Conservation (phyloP, 176 grass and related monocot genomes). For the Leersia perrieri region DNA sequence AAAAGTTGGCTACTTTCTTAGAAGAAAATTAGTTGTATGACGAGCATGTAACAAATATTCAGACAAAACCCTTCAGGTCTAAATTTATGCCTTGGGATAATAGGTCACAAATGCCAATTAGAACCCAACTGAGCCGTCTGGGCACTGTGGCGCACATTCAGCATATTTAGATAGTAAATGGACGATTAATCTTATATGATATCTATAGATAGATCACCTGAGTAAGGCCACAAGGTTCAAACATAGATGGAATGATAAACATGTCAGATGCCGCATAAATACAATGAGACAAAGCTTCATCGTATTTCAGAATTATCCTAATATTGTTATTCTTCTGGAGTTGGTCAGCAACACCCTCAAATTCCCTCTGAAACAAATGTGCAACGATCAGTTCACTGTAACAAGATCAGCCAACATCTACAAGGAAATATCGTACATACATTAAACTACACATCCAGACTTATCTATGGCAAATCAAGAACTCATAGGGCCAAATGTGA, state of each 20-base stretch:
- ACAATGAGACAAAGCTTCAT: conserved; percentile 64
- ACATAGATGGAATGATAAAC: conserved; percentile 64
- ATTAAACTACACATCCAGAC: not conserved
- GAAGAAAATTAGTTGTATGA: not conserved
- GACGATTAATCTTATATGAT: not conserved
- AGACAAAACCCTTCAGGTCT: not conserved
- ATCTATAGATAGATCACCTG: conserved; percentile 34
- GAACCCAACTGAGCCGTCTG: not conserved
- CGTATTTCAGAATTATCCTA: conserved; percentile 60
- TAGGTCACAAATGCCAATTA: not conserved
- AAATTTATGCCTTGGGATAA: not conserved
- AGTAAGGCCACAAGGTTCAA: conserved; percentile 70
- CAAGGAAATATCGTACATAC: not conserved
- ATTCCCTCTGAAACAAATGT: conserved; percentile 47
- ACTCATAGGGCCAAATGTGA: not conserved
- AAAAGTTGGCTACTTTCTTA: not conserved
- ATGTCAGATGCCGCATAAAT: conserved; percentile 71
- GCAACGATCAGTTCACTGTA: not conserved
- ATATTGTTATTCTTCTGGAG: conserved; percentile 45
- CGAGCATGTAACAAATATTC: not conserved
- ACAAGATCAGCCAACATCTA: not conserved
- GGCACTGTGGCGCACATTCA: not conserved
- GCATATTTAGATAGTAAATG: not conserved
- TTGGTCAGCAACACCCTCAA: conserved; percentile 48
- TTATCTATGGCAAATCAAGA: not conserved